A percentile compares a stretch with the other conserved stretches of the same genome.
Conservation (phyloP, 1,139 yeast genomes). For the Hemisphaericaspora xylanilytica region DNA sequence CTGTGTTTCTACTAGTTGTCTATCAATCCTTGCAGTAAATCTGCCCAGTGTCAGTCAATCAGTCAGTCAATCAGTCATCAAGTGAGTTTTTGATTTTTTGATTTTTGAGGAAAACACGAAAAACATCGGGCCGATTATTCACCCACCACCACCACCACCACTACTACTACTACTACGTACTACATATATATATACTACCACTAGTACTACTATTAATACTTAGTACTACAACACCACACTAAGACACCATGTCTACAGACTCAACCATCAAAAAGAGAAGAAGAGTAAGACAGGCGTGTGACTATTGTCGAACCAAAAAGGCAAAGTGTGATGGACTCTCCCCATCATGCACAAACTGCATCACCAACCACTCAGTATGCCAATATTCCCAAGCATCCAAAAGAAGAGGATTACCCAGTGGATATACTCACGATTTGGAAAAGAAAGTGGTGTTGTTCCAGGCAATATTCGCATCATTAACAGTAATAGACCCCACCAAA, state of each 20-base stretch:
- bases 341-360: conserved; percentile 22
- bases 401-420: conserved; percentile 24
- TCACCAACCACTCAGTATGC: conserved; percentile 15
- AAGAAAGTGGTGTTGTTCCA: conserved; percentile 19
- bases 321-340: conserved; percentile 25
- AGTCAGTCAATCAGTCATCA: too few relatives aligned
- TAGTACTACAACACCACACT: too few relatives aligned
- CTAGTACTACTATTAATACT: too few relatives aligned
- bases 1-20: too few relatives aligned
- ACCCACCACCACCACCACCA: too few relatives aligned
- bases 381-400: conserved; percentile 19
- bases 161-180: too few relatives aligned
- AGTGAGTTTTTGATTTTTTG: too few relatives aligned
- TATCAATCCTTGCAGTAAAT: too few relatives aligned
- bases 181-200: too few relatives aligned
- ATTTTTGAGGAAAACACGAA: too few relatives aligned
- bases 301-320: conserved; percentile 22
- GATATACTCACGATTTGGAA: conserved; percentile 24
- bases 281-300: conserved; percentile 26
- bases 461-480: conserved; percentile 14
- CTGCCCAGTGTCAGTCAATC: too few relatives aligned
- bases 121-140: too few relatives aligned
- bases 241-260: background rate
- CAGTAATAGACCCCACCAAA: background rate
- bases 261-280: conserved; percentile 11